phyloP scores from a whole-genome alignment of 192 early-diverging fungal species.

The Backusella australiensis region DNA sequence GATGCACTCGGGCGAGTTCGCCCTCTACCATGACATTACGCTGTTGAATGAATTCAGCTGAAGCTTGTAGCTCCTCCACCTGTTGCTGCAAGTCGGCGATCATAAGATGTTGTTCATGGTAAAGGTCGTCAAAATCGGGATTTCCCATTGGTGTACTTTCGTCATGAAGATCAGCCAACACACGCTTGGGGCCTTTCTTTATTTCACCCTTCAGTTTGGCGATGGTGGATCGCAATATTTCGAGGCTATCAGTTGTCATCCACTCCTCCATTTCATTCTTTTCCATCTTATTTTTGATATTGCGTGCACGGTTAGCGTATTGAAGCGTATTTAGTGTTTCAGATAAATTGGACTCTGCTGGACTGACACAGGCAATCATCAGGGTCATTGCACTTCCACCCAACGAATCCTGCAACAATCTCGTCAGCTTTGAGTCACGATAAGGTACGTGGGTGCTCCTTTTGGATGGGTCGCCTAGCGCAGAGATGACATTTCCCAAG shows the following conservation, averaged over 20 bases:
- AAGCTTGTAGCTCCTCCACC: slow-evolving; percentile 14
- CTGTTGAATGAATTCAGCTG: slow-evolving; percentile 6
- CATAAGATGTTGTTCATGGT: slow-evolving; percentile 18
- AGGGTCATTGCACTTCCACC: slow-evolving; percentile 94
- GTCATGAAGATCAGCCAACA: not conserved
- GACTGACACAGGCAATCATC: slow-evolving; percentile 94
- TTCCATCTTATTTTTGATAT: slow-evolving; percentile 89
- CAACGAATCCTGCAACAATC: slow-evolving; percentile 93
- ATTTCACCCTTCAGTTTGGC: slow-evolving; percentile 61
- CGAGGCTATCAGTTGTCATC: slow-evolving; percentile 62
- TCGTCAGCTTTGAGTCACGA: slow-evolving; percentile 95
- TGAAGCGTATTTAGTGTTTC: slow-evolving; percentile 96
- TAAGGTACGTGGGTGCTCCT: slow-evolving; percentile 85
- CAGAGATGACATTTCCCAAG: slow-evolving; percentile 98
- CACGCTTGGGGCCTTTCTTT: slow-evolving; percentile 29
- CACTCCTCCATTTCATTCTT: slow-evolving; percentile 70
- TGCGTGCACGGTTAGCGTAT: slow-evolving; percentile 94
- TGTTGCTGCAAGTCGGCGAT: slow-evolving; percentile 23
- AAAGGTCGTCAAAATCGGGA: slow-evolving; percentile 22
- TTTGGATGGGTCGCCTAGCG: slow-evolving; percentile 76
- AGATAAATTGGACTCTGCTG: slow-evolving; percentile 77
- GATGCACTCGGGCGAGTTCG: slow-evolving; percentile 2
- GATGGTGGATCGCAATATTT: slow-evolving; percentile 63
- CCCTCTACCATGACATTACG: slow-evolving; percentile 21
- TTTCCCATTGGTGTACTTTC: slow-evolving; percentile 9